Evolutionary conservation across 257 asterid species (phyloP).

Genomic region (Ophiorrhiza pumila): DNA sequence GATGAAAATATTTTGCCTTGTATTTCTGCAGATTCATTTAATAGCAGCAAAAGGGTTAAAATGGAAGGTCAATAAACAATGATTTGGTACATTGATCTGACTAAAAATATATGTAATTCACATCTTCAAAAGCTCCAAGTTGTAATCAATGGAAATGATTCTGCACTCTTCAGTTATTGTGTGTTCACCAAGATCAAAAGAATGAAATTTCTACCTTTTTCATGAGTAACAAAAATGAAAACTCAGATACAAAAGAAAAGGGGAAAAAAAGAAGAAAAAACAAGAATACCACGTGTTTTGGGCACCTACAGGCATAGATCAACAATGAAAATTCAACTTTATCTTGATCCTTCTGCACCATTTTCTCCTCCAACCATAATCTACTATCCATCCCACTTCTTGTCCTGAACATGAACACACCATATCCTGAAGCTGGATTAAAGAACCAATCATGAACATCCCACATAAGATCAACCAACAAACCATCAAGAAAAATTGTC

Average conservation of each 20-base stretch:
- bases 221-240: too few relatives aligned
- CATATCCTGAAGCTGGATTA: slow-evolving; percentile 41
- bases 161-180: slow-evolving; percentile 14
- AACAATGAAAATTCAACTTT: slow-evolving; percentile 72
- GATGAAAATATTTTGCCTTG: not conserved
- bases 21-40: not conserved
- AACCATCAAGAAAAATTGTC: too few relatives aligned
- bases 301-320: slow-evolving; percentile 61
- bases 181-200: slow-evolving; percentile 15
- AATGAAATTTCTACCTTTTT: too few relatives aligned
- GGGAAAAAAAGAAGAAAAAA: not conserved
- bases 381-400: too few relatives aligned
- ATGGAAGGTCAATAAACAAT: not conserved
- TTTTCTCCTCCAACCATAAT: too few relatives aligned
- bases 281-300: slow-evolving; percentile 12
- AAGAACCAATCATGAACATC: slow-evolving; percentile 82
- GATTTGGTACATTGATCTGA: not conserved
- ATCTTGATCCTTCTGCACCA: too few relatives aligned
- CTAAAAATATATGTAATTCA: not conserved
- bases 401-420: slow-evolving; percentile 84
- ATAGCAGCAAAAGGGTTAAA: not conserved
- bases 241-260: too few relatives aligned
- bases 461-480: too few relatives aligned
- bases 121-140: not conserved
- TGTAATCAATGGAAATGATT: not conserved